phyloP scores from a whole-genome alignment of 208 protist species.

The Trypanosoma scelopori region DNA sequence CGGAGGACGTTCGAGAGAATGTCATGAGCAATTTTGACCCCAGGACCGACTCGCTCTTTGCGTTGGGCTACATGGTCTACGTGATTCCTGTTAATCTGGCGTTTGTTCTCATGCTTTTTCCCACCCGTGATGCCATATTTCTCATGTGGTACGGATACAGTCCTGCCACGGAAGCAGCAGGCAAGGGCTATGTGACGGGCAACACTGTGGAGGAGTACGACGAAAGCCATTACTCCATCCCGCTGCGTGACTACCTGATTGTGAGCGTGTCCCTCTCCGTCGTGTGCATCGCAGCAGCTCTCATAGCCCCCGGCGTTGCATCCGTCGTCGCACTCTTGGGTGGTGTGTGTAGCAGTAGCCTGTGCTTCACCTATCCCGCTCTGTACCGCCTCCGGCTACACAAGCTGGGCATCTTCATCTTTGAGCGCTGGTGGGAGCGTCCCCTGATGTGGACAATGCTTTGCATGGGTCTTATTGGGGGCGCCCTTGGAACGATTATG shows the following conservation, averaged over 20 bases:
- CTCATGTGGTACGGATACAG: slow-evolving; percentile 79
- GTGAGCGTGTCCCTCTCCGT: slow-evolving; percentile 58
- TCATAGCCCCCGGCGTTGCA: slow-evolving; percentile 59
- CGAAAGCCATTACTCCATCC: background rate
- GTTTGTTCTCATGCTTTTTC: slow-evolving; percentile 68
- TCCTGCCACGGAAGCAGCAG: slow-evolving; percentile 50
- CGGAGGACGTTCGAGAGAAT: slow-evolving; percentile 58
- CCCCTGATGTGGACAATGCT: slow-evolving; percentile 45
- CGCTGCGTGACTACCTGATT: slow-evolving; percentile 50
- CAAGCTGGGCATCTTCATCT: slow-evolving; percentile 29
- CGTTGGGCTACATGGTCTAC: slow-evolving; percentile 61
- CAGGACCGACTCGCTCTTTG: slow-evolving; percentile 53
- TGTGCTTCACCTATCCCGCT: slow-evolving; percentile 67
- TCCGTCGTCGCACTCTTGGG: slow-evolving; percentile 59
- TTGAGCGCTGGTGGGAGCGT: slow-evolving; percentile 25
- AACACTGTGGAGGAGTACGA: slow-evolving; percentile 3
- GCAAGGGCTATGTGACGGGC: slow-evolving; percentile 2
- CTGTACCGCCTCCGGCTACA: slow-evolving; percentile 66
- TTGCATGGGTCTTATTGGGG: slow-evolving; percentile 36
- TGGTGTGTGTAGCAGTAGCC: slow-evolving; percentile 54
- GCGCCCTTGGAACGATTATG: slow-evolving; percentile 44
- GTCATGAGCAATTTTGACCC: slow-evolving; percentile 83
- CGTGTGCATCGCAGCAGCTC: slow-evolving; percentile 45
- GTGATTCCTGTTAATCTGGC: slow-evolving; percentile 59
- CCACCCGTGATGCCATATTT: slow-evolving; percentile 77